These are phyloP conservation scores for Camelina sativa DNA, from an alignment of 345 rosid species.

Conservation along the genomic window DNA sequence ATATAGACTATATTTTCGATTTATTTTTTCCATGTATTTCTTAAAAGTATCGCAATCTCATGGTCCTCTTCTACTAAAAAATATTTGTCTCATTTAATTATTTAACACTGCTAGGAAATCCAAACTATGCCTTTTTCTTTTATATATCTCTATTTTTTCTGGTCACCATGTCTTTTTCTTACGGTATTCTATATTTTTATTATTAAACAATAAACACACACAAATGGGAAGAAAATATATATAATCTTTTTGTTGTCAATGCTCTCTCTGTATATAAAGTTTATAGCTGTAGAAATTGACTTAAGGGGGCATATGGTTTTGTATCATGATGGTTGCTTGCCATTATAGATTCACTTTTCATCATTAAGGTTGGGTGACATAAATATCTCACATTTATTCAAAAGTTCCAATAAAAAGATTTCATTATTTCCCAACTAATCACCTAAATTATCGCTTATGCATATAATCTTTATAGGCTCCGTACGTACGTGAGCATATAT, in stretches of 20 bases:
- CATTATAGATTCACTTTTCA: conserved; percentile 46
- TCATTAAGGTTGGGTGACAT: conserved; percentile 38
- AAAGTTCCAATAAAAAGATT: conserved; percentile 10
- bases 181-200: background rate
- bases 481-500: conserved; percentile 30
- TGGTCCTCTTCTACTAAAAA: conserved; percentile 13
- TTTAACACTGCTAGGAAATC: conserved; percentile 29
- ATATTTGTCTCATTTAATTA: conserved; percentile 7
- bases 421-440: conserved; percentile 36
- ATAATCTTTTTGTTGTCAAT: conserved; percentile 1
- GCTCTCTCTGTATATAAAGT: conserved; percentile 20
- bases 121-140: conserved; percentile 39
- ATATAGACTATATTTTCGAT: background rate
- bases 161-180: conserved; percentile 24
- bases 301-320: conserved; percentile 34
- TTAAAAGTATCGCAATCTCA: conserved; percentile 12
- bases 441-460: conserved; percentile 18
- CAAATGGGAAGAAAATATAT: background rate
- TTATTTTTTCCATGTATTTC: background rate
- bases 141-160: background rate
- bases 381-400: conserved; percentile 26
- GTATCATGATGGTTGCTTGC: conserved; percentile 46
- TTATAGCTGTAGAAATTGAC: conserved; percentile 43
- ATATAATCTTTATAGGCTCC: conserved; percentile 3
- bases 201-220: background rate